Percentiles rank a stretch among this genome's conserved stretches.
Conservation (phyloP, 2,329 filamentous ascomycete genomes). For the Pestalotiopsis sp. region DNA sequence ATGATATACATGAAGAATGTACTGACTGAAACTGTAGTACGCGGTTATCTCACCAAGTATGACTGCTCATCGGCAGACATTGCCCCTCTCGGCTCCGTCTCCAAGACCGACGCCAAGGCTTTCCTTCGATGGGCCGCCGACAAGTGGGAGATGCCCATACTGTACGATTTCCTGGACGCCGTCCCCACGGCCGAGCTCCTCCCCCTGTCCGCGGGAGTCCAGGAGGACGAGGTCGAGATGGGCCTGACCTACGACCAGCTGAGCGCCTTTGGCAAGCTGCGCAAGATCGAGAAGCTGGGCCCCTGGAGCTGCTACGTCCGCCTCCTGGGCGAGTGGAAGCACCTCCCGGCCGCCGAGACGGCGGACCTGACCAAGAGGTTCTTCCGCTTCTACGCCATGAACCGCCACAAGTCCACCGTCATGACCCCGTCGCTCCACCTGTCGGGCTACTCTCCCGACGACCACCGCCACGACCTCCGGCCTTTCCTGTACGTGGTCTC, state of each 20-base stretch:
- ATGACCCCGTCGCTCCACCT: conserved; percentile 58
- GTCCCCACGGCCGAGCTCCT: conserved; percentile 63
- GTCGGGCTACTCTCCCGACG: conserved; percentile 38
- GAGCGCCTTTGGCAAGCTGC: conserved; percentile 29
- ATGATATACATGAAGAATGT: not conserved
- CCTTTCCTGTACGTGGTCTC: conserved; percentile 38
- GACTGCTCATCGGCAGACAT: conserved; percentile 53
- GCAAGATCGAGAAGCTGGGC: conserved; percentile 38
- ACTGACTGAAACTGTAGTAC: not conserved
- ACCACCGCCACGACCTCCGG: conserved; percentile 41
- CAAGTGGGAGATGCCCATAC: conserved; percentile 62
- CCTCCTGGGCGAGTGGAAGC: not conserved
- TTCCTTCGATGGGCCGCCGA: conserved; percentile 67
- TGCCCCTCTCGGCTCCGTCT: conserved; percentile 62
- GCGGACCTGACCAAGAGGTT: conserved; percentile 47
- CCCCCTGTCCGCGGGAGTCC: conserved; percentile 57
- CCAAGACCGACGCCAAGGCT: conserved; percentile 59
- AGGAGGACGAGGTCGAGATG: conserved; percentile 38
- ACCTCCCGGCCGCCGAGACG: conserved; percentile 32
- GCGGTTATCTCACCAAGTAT: not conserved
- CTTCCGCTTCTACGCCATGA: conserved; percentile 56
- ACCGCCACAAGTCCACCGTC: conserved; percentile 66
- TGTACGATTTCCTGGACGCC: conserved; percentile 65
- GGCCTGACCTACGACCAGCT: conserved; percentile 53
- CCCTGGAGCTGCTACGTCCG: conserved; percentile 28